Base-by-base conservation (phyloP, 2,329 filamentous ascomycete genomes). In the Fusarium sulawesiense region DNA sequence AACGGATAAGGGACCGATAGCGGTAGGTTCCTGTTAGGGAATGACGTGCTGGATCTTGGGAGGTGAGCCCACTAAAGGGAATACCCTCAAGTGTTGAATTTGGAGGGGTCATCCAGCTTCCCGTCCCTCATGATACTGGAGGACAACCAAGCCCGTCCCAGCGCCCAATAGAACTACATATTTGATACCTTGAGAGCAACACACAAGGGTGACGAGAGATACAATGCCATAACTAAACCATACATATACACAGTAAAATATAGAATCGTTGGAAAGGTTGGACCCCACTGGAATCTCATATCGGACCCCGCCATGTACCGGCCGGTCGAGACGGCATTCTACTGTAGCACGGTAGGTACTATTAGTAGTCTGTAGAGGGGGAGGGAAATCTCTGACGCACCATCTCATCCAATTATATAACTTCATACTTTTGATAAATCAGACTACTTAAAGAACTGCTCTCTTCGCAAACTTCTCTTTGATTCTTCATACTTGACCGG, bases 231-330 rank as follows among this genome's bases (percentile, higher is more conserved):
- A 30, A 14, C 20, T 34, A 30, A 49, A 21, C 13, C 29, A 23
- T 21, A 48, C 34, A n/a, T 11, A 48, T 49, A n/a, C 25, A 10
- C 14, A 4, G 18, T 30, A 30, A 20, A 37, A 37, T n/a, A 20
- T 16, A 50, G 14, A 32, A 32, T 27, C 21, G n/a, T 25, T 47
- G 5, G 13, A 21, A 23, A 45, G 21, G 27, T 9, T 41, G 18
- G 49, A 51, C 54, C 44, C 37, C 42, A 56, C 45, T 40, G 34
- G 51, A 47, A 46, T 32, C 46, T 47, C 41, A 44, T 47, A 65
- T 42, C 61, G 44, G 59, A 70, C 72, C 72, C 72, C 72, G 72
- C 72, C 72, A 74, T 62, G 44, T 42, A 64, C 60, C 60, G 45
- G 45, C 50, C 51, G 45, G 60, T 55, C 64, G 60, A 64, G 51